These are phyloP conservation scores for Chionographis japonica DNA, from an alignment of 106 monocot species.

Conservation along the genomic window DNA sequence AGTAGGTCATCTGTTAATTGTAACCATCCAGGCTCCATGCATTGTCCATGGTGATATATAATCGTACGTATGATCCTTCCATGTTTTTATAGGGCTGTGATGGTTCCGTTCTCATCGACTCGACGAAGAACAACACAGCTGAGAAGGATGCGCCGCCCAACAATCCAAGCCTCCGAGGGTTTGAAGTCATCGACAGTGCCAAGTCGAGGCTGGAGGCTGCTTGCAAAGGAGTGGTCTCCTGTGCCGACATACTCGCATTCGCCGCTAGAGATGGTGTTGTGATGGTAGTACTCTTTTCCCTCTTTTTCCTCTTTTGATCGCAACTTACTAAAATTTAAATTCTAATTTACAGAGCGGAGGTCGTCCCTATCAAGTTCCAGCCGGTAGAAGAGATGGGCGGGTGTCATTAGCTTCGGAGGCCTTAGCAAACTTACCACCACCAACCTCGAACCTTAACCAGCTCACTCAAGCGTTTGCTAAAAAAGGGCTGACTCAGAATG, in stretches of 20 bases:
- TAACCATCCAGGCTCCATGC: too few species aligned
- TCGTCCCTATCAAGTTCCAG: conserved; percentile 18
- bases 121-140: neutral
- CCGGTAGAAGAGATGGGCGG: conserved; percentile 48
- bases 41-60: too few species aligned
- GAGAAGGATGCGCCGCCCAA: conserved; percentile 8
- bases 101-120: conserved; percentile 11
- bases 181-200: conserved; percentile 12
- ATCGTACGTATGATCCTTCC: too few species aligned
- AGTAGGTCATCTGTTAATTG: neutral
- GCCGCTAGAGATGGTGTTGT: conserved; percentile 8
- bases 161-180: conserved; percentile 17
- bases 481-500: conserved; percentile 17
- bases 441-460: conserved; percentile 5
- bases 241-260: conserved; percentile 12
- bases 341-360: conserved; percentile 23
- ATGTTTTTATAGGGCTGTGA: neutral
- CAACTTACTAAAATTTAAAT: too few species aligned
- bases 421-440: conserved; percentile 16
- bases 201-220: conserved; percentile 4
- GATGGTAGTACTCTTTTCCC: neutral
- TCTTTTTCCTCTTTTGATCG: too few species aligned
- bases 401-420: conserved; percentile 16
- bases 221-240: conserved; percentile 6
- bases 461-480: conserved; percentile 17